These are phyloP conservation scores for Ustilago cynodontis DNA, from an alignment of 1,284 basidiomycete genomes.

Conservation along the genomic window DNA sequence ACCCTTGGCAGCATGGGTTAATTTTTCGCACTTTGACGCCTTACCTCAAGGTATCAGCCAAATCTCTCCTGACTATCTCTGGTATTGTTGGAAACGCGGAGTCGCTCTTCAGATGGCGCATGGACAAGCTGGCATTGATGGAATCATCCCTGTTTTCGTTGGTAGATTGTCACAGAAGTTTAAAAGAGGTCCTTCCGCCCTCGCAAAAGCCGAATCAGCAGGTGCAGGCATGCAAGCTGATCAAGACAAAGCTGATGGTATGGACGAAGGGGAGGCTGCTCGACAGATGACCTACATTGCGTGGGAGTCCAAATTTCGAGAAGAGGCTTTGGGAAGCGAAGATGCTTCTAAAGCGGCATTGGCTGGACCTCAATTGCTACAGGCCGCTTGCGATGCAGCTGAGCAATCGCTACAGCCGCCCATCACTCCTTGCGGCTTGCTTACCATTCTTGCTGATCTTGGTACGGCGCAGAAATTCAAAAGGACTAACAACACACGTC, in stretches of 20 bases:
- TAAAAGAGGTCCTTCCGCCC: background rate
- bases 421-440: background rate
- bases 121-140: conserved; percentile 15
- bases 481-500: background rate
- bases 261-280: background rate
- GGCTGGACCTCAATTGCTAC: background rate
- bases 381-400: background rate
- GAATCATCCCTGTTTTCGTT: conserved; percentile 22
- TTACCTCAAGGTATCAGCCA: background rate
- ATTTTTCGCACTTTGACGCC: conserved; percentile 19
- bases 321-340: background rate
- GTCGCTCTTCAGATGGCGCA: conserved; percentile 11
- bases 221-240: background rate
- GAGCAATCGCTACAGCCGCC: background rate
- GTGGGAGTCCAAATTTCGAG: conserved; percentile 10
- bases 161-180: background rate
- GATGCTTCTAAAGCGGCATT: background rate
- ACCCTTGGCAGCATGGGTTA: conserved; percentile 5
- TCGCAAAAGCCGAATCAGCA: background rate
- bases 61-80: conserved; percentile 19
- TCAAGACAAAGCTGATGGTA: too few relatives aligned
- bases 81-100: conserved; percentile 32
- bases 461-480: background rate
- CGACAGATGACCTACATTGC: conserved; percentile 15
- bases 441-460: conserved; percentile 2